Evolutionary conservation across 345 rosid species (phyloP).

Genomic region (Cardamine chenopodiifolia): DNA sequence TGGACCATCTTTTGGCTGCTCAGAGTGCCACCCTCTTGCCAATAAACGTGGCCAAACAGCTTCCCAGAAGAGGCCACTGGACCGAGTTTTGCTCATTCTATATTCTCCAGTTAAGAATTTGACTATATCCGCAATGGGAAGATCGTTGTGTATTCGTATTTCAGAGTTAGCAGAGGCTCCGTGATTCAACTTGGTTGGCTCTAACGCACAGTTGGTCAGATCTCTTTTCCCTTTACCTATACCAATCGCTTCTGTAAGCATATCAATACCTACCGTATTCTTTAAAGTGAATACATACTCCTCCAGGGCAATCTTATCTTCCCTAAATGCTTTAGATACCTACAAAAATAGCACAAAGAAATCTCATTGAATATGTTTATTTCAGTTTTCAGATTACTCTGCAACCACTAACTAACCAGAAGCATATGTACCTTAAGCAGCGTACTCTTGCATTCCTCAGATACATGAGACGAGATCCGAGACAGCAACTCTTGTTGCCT

Average conservation of each 20-base stretch:
- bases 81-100: conserved; percentile 78
- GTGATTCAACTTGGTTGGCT: conserved; percentile 57
- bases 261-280: conserved; percentile 37
- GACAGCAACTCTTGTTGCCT: conserved; percentile 69
- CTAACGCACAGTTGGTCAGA: conserved; percentile 50
- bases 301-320: conserved; percentile 63
- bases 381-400: conserved; percentile 1
- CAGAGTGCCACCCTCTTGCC: conserved; percentile 93
- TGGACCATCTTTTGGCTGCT: conserved; percentile 61
- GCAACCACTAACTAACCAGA: neutral
- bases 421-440: conserved; percentile 59
- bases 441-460: conserved; percentile 52
- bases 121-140: conserved; percentile 60
- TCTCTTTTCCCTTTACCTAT: conserved; percentile 46
- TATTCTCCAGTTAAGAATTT: conserved; percentile 64
- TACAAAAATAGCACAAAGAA: conserved; percentile 29
- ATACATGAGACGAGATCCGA: conserved; percentile 49
- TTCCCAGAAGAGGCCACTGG: conserved; percentile 89
- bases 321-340: conserved; percentile 59
- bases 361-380: conserved; percentile 4
- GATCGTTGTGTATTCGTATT: conserved; percentile 68
- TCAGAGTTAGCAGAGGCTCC: conserved; percentile 48
- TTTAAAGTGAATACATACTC: conserved; percentile 70
- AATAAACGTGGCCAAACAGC: conserved; percentile 93
- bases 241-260: conserved; percentile 41